These are phyloP conservation scores for Parastagonospora avenae DNA, from an alignment of 2,329 filamentous ascomycete genomes.

Conservation along the genomic window DNA sequence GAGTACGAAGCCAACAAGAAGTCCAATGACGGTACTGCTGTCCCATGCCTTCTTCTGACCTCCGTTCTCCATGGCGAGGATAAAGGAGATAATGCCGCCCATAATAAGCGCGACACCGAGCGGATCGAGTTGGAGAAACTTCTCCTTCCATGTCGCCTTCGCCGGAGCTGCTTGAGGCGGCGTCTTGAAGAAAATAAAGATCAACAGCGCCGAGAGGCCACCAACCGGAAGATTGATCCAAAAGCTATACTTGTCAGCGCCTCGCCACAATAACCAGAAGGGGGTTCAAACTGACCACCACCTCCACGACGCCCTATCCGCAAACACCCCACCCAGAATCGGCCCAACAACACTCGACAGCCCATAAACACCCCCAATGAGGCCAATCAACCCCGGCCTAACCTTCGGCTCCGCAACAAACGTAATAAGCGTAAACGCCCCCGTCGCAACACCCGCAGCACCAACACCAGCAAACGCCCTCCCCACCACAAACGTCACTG, in stretches of 20 bases:
- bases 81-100: constrained; percentile 46
- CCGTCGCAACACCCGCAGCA: constrained; percentile 40
- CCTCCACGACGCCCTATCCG: constrained; percentile 45
- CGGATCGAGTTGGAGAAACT: constrained; percentile 53
- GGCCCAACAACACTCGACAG: constrained; percentile 48
- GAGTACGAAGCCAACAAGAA: constrained; percentile 51
- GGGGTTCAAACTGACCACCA: constrained; percentile 39
- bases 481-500: constrained; percentile 46
- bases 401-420: constrained; percentile 48
- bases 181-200: constrained; percentile 49
- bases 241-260: constrained; percentile 25
- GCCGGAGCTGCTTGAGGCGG: constrained; percentile 33
- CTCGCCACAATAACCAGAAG: not conserved
- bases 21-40: constrained; percentile 51
- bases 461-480: constrained; percentile 49
- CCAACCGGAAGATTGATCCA: constrained; percentile 56
- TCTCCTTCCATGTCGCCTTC: constrained; percentile 37
- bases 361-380: constrained; percentile 45
- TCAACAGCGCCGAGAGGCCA: constrained; percentile 43
- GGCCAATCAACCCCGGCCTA: constrained; percentile 45
- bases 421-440: constrained; percentile 50
- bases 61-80: constrained; percentile 56
- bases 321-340: constrained; percentile 49
- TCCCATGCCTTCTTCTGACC: constrained; percentile 36
- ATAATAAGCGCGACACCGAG: constrained; percentile 50